Evolutionary conservation across 768 basidiomycete species (phyloP).

Genomic region (Gymnopilus junonius): DNA sequence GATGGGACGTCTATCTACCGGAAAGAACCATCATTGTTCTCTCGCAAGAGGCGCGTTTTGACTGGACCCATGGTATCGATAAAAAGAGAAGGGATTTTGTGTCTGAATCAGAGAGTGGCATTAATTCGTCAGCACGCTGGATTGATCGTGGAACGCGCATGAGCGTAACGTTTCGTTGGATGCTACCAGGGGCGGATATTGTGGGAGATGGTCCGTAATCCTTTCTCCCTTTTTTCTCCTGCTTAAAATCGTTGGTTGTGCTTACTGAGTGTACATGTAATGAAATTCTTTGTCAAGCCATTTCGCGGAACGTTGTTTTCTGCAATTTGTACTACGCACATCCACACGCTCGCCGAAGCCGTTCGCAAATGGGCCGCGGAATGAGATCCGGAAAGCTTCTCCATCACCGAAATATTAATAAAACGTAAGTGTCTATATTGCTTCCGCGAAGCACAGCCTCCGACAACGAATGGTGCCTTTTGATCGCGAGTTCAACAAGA

Average conservation of each 20-base stretch:
- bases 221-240: neutral
- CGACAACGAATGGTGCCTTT: slow-evolving; percentile 8
- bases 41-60: slow-evolving; percentile 79
- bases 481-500: slow-evolving; percentile 7
- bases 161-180: slow-evolving; percentile 88
- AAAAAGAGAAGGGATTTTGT: slow-evolving; percentile 60
- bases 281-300: neutral
- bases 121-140: slow-evolving; percentile 32
- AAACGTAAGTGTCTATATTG: slow-evolving; percentile 10
- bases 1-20: slow-evolving; percentile 70
- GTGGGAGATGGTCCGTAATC: slow-evolving; percentile 47
- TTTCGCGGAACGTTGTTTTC: neutral
- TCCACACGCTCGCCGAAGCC: neutral
- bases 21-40: slow-evolving; percentile 78
- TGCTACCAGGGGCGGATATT: slow-evolving; percentile 83
- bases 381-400: neutral
- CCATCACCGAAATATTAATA: neutral
- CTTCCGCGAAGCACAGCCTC: slow-evolving; percentile 17
- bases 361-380: neutral
- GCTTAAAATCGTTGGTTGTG: neutral
- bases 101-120: slow-evolving; percentile 4
- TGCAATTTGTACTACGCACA: neutral
- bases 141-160: slow-evolving; percentile 61
- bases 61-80: slow-evolving; percentile 89
- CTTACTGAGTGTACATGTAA: neutral